These are phyloP conservation scores for Lasiodiplodia sp. DNA, from an alignment of 2,329 filamentous ascomycete genomes.

Conservation along the genomic window DNA sequence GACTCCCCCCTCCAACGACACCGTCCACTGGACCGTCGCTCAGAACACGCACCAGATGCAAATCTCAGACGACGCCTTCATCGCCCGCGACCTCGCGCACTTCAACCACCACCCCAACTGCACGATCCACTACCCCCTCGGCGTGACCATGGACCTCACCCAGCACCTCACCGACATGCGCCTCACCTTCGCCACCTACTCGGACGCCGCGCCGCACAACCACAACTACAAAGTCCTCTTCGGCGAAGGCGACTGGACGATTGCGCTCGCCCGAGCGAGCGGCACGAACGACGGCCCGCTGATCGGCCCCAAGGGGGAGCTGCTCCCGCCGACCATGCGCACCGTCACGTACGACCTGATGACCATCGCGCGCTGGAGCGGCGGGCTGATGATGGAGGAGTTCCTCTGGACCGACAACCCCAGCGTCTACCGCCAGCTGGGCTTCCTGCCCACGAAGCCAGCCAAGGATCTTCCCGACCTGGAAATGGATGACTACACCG, in stretches of 20 bases:
- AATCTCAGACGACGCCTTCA: not conserved
- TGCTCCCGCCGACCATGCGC: not conserved
- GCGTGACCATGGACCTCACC: not conserved
- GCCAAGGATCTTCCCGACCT: not conserved
- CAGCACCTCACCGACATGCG: not conserved
- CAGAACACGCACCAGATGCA: not conserved
- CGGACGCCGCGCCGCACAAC: not conserved
- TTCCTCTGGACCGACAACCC: not conserved
- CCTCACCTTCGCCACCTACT: not conserved
- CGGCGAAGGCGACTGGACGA: not conserved
- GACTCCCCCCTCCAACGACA: not conserved
- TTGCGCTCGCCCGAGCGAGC: not conserved
- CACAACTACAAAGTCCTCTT: not conserved
- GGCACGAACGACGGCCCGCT: not conserved
- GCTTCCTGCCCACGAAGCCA: not conserved
- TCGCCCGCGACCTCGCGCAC: not conserved
- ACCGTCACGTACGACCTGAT: not conserved
- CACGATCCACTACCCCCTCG: not conserved
- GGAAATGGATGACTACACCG: not conserved
- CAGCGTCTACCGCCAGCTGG: not conserved
- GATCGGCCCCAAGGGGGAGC: not conserved
- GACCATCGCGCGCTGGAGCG: not conserved
- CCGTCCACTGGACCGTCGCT: not conserved
- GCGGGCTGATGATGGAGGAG: slow-evolving; percentile 1
- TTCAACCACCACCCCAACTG: not conserved